These are phyloP conservation scores for Taxawa tesnikishii DNA, from an alignment of 2,329 filamentous ascomycete genomes.

Conservation along the genomic window DNA sequence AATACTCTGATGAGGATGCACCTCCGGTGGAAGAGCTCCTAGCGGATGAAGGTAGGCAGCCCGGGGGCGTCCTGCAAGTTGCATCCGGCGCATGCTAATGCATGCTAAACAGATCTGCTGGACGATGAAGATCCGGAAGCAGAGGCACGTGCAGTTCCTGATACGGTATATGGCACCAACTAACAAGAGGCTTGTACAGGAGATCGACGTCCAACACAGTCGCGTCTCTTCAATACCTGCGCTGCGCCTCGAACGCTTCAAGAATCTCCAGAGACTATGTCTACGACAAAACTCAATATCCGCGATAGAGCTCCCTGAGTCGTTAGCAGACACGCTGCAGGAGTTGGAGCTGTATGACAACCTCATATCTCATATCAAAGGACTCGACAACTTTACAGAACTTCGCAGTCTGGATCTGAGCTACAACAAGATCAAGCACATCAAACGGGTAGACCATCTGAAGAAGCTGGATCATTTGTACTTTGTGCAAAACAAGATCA, in stretches of 20 bases:
- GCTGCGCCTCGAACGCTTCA: slow-evolving; percentile 74
- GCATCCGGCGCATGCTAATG: slow-evolving; percentile 3
- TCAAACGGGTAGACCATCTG: slow-evolving; percentile 75
- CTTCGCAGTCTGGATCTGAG: slow-evolving; percentile 77
- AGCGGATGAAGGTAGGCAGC: slow-evolving; percentile 60
- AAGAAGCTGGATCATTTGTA: slow-evolving; percentile 71
- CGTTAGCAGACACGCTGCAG: slow-evolving; percentile 52
- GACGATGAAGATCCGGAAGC: slow-evolving; percentile 44
- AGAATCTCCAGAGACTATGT: slow-evolving; percentile 57
- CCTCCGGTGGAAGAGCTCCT: slow-evolving; percentile 62
- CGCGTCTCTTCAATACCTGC: slow-evolving; percentile 67
- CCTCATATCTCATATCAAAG: slow-evolving; percentile 73
- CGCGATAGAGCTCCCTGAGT: slow-evolving; percentile 60
- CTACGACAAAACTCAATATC: slow-evolving; percentile 87
- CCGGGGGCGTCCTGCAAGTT: background rate
- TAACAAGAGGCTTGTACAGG: too few relatives aligned
- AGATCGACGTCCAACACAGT: slow-evolving; percentile 84
- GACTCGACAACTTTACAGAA: slow-evolving; percentile 63
- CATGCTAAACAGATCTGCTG: slow-evolving; percentile 40
- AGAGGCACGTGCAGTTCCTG: slow-evolving; percentile 29
- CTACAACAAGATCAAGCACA: slow-evolving; percentile 99
- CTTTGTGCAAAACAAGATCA: slow-evolving; percentile 91
- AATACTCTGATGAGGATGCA: slow-evolving; percentile 63
- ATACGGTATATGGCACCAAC: too few relatives aligned
- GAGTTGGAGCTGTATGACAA: slow-evolving; percentile 98